phyloP scores from a whole-genome alignment of 2,329 filamentous ascomycete genomes.

The Aspergillus latus region DNA sequence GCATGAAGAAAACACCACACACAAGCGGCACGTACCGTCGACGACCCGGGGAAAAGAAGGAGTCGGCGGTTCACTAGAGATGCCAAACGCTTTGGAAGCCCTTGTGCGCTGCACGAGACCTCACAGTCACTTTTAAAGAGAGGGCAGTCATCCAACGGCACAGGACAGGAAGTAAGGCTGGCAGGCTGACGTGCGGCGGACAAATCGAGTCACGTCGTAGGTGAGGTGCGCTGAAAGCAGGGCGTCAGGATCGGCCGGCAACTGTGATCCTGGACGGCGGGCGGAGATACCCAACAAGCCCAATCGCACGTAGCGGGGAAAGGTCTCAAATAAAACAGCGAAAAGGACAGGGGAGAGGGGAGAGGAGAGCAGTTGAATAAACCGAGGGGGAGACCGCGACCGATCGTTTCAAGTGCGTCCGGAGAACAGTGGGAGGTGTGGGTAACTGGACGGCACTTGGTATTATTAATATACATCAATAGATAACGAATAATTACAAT shows the following conservation, averaged over 20 bases:
- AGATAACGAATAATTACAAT: conserved; percentile 1
- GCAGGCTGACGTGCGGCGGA: conserved; percentile 19
- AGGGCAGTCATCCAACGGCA: conserved; percentile 23
- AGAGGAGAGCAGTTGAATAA: conserved; percentile 10
- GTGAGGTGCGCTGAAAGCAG: conserved; percentile 24
- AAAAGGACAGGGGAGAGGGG: conserved; percentile 9
- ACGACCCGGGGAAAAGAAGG: conserved; percentile 18
- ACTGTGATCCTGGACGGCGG: conserved; percentile 24
- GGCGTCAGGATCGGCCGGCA: conserved; percentile 29
- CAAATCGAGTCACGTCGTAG: conserved; percentile 18
- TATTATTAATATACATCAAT: conserved; percentile 11
- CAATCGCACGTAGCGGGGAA: conserved; percentile 22
- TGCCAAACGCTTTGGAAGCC: conserved; percentile 17
- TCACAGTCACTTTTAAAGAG: conserved; percentile 17
- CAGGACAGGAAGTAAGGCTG: conserved; percentile 18
- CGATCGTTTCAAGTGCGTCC: conserved; percentile 18
- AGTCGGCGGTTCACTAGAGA: not conserved
- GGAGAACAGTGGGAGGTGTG: conserved; percentile 7
- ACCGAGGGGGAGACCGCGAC: conserved; percentile 9
- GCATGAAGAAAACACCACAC: conserved; percentile 3
- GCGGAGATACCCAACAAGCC: conserved; percentile 27
- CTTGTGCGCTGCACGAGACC: conserved; percentile 20
- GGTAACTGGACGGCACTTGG: not conserved
- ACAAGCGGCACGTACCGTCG: conserved; percentile 29
- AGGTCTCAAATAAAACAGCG: conserved; percentile 3